These are phyloP conservation scores for Posidonia oceanica DNA, from an alignment of 116 monocot species.

Conservation along the genomic window DNA sequence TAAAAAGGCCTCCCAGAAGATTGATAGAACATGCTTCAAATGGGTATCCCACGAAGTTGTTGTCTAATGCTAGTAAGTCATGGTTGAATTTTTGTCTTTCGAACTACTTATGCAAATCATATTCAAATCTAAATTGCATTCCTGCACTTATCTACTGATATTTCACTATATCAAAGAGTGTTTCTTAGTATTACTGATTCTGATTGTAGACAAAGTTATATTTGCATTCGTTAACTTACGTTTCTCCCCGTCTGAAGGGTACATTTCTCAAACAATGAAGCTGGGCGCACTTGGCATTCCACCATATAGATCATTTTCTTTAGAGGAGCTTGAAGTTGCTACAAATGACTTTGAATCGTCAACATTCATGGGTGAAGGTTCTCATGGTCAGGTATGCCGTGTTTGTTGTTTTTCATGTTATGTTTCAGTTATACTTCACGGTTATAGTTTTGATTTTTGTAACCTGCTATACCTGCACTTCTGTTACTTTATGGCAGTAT, in stretches of 20 bases:
- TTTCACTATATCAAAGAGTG: too few relatives aligned
- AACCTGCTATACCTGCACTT: too few relatives aligned
- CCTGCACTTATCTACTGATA: too few relatives aligned
- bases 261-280: constrained; percentile 80
- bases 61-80: constrained; percentile 80
- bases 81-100: neutral
- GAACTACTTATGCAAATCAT: too few relatives aligned
- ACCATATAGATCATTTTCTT: constrained; percentile 59
- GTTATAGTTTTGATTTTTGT: too few relatives aligned
- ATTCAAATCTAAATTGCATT: too few relatives aligned
- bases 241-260: constrained; percentile 27
- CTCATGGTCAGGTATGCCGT: constrained; percentile 56
- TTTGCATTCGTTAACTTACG: too few relatives aligned
- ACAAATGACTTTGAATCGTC: constrained; percentile 71
- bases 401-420: neutral
- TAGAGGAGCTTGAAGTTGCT: constrained; percentile 86
- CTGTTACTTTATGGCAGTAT: too few relatives aligned
- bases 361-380: constrained; percentile 52
- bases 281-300: constrained; percentile 69
- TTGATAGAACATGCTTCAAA: constrained; percentile 68
- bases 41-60: constrained; percentile 61
- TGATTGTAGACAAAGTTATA: neutral
- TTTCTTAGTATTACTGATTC: neutral
- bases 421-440: too few relatives aligned
- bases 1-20: constrained; percentile 43